Evolutionary conservation across 371 early-diverging fungal genomes (phyloP).

Genomic region (Mortierella polycephala): DNA sequence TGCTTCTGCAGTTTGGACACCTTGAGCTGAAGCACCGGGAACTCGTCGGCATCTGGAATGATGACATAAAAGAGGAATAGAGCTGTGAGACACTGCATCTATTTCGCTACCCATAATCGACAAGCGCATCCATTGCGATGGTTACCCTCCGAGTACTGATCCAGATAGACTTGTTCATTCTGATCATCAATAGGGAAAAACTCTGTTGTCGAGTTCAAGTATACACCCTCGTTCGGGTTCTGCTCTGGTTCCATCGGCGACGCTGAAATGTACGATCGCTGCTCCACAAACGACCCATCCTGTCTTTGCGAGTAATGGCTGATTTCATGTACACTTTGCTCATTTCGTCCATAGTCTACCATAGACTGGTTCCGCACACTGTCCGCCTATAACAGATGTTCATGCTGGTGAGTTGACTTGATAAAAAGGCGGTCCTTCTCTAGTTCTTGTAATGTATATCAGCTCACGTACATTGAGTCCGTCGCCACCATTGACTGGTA

Average conservation of each 20-base stretch:
- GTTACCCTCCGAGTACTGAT: constrained; percentile 46
- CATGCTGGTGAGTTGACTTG: background rate
- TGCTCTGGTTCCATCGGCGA: constrained; percentile 17
- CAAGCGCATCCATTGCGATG: too few species aligned
- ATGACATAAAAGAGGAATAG: background rate
- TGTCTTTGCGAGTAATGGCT: constrained; percentile 19
- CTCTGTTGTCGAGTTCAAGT: constrained; percentile 46
- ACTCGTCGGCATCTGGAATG: constrained; percentile 26
- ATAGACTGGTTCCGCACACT: constrained; percentile 4
- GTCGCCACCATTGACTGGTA: constrained; percentile 10
- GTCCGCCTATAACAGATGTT: constrained; percentile 1
- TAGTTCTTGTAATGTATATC: too few species aligned
- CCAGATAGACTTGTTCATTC: constrained; percentile 50
- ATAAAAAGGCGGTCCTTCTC: background rate
- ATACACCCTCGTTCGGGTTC: constrained; percentile 26
- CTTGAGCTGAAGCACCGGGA: constrained; percentile 43
- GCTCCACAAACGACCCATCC: constrained; percentile 42
- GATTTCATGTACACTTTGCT: constrained; percentile 4
- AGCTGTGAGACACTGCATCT: background rate
- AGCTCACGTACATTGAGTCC: constrained; percentile 5
- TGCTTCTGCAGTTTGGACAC: constrained; percentile 48
- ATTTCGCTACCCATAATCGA: too few species aligned
- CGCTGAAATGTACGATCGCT: constrained; percentile 20
- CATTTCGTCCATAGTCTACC: background rate
- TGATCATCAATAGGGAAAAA: constrained; percentile 51